These are phyloP conservation scores for Geotrichum armillariae DNA, from an alignment of 1,139 yeast species.

Conservation along the genomic window DNA sequence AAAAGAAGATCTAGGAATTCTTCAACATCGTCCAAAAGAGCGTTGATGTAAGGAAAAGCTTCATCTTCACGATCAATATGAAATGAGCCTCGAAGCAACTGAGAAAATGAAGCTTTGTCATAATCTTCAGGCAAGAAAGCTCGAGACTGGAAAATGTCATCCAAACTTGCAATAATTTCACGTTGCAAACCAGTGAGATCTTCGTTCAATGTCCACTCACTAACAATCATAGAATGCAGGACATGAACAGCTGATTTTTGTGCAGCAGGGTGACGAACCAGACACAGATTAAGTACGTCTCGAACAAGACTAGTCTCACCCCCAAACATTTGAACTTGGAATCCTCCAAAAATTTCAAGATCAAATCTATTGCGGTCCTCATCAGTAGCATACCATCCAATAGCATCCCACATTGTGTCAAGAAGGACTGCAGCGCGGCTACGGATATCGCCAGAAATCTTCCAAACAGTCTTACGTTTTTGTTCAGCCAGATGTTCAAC, in stretches of 20 bases:
- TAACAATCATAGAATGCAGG: slow-evolving; percentile 68
- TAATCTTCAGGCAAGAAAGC: slow-evolving; percentile 50
- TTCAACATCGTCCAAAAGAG: slow-evolving; percentile 56
- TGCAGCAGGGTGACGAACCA: slow-evolving; percentile 66
- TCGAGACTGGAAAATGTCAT: slow-evolving; percentile 62
- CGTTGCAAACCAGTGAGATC: slow-evolving; percentile 60
- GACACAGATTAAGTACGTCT: slow-evolving; percentile 65
- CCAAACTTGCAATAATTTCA: slow-evolving; percentile 54
- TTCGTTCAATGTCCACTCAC: slow-evolving; percentile 64
- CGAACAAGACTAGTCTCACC: slow-evolving; percentile 60
- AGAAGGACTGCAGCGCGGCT: slow-evolving; percentile 58
- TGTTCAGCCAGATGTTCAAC: slow-evolving; percentile 51
- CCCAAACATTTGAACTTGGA: slow-evolving; percentile 66
- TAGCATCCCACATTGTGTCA: slow-evolving; percentile 66
- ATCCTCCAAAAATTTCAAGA: slow-evolving; percentile 64
- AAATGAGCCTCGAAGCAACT: slow-evolving; percentile 51
- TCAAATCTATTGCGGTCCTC: slow-evolving; percentile 65
- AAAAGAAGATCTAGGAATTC: slow-evolving; percentile 66
- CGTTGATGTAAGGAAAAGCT: slow-evolving; percentile 53
- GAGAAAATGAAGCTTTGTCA: slow-evolving; percentile 58
- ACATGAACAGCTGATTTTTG: slow-evolving; percentile 66
- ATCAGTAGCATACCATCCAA: slow-evolving; percentile 67
- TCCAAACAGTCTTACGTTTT: slow-evolving; percentile 69
- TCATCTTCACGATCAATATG: slow-evolving; percentile 68
- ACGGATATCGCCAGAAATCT: slow-evolving; percentile 65